phyloP scores from a whole-genome alignment of 495 filamentous ascomycete species.

The Neurospora sublineolata region DNA sequence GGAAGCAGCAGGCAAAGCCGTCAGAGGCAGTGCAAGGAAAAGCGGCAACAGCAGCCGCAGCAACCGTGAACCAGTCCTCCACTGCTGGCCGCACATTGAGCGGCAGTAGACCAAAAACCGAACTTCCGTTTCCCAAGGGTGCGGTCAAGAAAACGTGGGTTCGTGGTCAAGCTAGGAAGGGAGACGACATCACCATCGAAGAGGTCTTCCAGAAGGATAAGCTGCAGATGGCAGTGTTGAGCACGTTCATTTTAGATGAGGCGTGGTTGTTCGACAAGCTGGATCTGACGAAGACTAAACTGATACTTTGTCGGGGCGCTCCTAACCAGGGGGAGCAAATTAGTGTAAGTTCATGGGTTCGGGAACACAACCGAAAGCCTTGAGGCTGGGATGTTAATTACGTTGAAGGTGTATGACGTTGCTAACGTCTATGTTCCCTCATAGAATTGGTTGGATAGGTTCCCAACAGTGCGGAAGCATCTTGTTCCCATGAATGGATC shows the following conservation, averaged over 20 bases:
- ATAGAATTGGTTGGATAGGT: not conserved
- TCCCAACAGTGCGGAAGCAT: not conserved
- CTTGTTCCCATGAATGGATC: constrained; percentile 34
- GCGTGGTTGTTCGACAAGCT: constrained; percentile 35
- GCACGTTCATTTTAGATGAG: constrained; percentile 77
- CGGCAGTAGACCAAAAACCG: not conserved
- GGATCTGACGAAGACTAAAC: constrained; percentile 27
- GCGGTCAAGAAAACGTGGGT: constrained; percentile 76
- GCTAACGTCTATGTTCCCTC: not conserved
- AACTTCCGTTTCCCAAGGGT: constrained; percentile 55
- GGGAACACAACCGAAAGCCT: not conserved
- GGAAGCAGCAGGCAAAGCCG: not conserved
- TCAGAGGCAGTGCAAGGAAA: not conserved
- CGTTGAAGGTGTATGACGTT: too few species aligned
- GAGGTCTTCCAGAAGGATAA: constrained; percentile 68
- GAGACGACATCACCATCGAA: constrained; percentile 77
- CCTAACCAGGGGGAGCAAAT: not conserved
- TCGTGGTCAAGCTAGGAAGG: constrained; percentile 38
- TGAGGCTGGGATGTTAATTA: not conserved
- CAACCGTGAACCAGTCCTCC: not conserved
- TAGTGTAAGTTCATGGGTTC: not conserved
- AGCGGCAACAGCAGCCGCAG: not conserved
- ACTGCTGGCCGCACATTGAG: not conserved
- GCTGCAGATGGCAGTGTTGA: constrained; percentile 67
- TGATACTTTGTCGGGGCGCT: constrained; percentile 15